Evolutionary conservation across 495 filamentous ascomycete genomes (phyloP).

Genomic region (Articulospora tetracladia): DNA sequence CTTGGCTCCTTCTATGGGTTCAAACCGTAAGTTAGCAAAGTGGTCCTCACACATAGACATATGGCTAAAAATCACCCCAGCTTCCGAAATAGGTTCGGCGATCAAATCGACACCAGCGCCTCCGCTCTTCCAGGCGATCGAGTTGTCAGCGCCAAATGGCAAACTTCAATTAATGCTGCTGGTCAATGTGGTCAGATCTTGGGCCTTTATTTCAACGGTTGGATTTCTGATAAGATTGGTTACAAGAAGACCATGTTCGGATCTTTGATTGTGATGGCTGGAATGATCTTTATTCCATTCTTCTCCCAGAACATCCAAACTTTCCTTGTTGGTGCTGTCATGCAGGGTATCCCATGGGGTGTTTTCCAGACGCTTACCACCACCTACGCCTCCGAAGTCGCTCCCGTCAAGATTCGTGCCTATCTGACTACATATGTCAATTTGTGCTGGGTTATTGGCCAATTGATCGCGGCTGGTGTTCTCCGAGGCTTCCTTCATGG

Average conservation of each 20-base stretch:
- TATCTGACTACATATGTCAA: slow-evolving; percentile 40
- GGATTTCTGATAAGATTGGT: slow-evolving; percentile 52
- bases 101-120: not conserved
- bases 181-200: slow-evolving; percentile 66
- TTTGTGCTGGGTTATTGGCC: slow-evolving; percentile 60
- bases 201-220: slow-evolving; percentile 68
- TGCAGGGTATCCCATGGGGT: slow-evolving; percentile 73
- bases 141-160: slow-evolving; percentile 62
- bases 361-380: slow-evolving; percentile 56
- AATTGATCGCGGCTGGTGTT: slow-evolving; percentile 55
- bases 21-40: slow-evolving; percentile 19
- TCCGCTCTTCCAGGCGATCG: not conserved
- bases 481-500: slow-evolving; percentile 33
- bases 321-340: slow-evolving; percentile 60
- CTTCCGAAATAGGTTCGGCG: not conserved
- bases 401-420: slow-evolving; percentile 39
- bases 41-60: slow-evolving; percentile 19
- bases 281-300: slow-evolving; percentile 53
- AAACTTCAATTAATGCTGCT: slow-evolving; percentile 67
- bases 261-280: slow-evolving; percentile 50
- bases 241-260: slow-evolving; percentile 55
- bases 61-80: not conserved
- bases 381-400: slow-evolving; percentile 70
- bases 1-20: slow-evolving; percentile 32
- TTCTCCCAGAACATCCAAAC: slow-evolving; percentile 57